A percentile compares a stretch with the other conserved stretches of the same genome.
Conservation (phyloP, 192 early-diverging fungal species). For the Podila clonocystis region DNA sequence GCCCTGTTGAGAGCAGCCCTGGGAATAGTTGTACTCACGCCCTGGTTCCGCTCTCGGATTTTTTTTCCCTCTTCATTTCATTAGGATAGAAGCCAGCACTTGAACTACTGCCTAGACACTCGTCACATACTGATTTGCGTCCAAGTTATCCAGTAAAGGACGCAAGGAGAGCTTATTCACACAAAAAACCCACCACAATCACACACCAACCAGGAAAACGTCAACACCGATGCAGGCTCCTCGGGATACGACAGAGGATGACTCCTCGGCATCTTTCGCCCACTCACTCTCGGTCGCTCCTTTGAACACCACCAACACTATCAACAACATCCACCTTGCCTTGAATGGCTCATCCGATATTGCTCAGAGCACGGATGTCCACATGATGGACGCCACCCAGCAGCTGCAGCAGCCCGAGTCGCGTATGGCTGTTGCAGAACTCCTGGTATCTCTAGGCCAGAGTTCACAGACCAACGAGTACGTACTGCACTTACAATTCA, state of each 20-base stretch:
- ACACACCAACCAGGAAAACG: background rate
- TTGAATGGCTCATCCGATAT: slow-evolving; percentile 3
- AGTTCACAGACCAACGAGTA: background rate
- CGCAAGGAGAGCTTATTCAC: no score
- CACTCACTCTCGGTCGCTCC: slow-evolving; percentile 44
- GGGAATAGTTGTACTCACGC: no score
- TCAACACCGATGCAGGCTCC: slow-evolving; percentile 33
- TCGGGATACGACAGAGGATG: slow-evolving; percentile 43
- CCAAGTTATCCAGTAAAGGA: no score
- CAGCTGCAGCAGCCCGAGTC: slow-evolving; percentile 8
- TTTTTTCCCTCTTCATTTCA: no score
- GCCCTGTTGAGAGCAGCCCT: no score
- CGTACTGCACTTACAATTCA: background rate
- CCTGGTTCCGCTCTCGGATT: no score
- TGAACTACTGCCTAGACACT: no score
- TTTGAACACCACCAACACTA: slow-evolving; percentile 21
- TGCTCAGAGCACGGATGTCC: slow-evolving; percentile 12
- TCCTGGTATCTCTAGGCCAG: slow-evolving; percentile 8
- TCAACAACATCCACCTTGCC: slow-evolving; percentile 30
- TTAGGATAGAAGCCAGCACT: no score
- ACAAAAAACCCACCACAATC: no score
- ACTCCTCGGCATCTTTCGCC: slow-evolving; percentile 41
- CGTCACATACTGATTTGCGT: no score
- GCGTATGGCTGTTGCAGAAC: slow-evolving; percentile 2
- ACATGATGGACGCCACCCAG: slow-evolving; percentile 27